Conservation (phyloP, 208 protist species). For the Balamuthia mandrillaris region DNA sequence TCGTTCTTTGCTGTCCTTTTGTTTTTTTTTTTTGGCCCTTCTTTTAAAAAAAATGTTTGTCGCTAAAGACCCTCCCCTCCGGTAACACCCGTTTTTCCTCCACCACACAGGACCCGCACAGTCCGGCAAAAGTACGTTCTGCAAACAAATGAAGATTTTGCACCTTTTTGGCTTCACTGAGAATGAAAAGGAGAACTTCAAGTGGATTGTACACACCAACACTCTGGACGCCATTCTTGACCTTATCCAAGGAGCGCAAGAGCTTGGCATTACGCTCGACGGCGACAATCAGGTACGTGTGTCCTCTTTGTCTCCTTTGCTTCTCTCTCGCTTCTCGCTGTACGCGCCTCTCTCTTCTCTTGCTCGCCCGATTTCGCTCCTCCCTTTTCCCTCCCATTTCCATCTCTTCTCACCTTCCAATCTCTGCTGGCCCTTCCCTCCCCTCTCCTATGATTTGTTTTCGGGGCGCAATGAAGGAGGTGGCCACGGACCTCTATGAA, state of each 20-base stretch:
- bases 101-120: conserved; percentile 61
- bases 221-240: conserved; percentile 60
- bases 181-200: conserved; percentile 54
- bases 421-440: background rate
- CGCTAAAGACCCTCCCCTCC: background rate
- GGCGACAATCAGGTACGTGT: background rate
- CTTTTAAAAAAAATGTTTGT: background rate
- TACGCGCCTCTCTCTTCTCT: background rate
- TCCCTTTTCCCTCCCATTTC: background rate
- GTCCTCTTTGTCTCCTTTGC: background rate
- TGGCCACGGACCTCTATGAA: background rate
- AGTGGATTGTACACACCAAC: conserved; percentile 52
- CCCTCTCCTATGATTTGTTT: background rate
- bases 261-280: background rate
- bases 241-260: background rate
- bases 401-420: background rate
- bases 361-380: background rate
- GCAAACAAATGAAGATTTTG: conserved; percentile 79
- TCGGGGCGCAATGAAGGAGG: background rate
- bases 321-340: background rate
- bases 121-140: conserved; percentile 75
- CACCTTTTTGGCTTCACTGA: conserved; percentile 68
- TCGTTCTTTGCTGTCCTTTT: background rate
- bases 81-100: background rate
- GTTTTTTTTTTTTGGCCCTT: background rate